phyloP scores from a whole-genome alignment of 768 basidiomycete genomes.

The Botryobasidium botryosum region DNA sequence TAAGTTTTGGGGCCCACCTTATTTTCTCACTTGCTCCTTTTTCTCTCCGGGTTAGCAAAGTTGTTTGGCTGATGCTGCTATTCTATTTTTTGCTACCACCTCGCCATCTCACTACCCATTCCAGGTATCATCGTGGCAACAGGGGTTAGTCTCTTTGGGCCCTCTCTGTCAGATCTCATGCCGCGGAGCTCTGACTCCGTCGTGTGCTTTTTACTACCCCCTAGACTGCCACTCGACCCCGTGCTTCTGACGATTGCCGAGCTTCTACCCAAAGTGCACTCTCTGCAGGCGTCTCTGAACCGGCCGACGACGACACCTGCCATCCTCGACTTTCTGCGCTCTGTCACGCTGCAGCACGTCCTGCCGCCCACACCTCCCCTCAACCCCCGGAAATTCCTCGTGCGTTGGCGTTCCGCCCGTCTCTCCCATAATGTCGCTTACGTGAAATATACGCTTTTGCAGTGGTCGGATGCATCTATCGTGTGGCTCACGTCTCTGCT shows the following conservation, averaged over 20 bases:
- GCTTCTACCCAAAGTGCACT: conserved; percentile 69
- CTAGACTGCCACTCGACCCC: conserved; percentile 71
- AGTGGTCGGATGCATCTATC: conserved; percentile 89
- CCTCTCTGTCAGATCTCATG: neutral
- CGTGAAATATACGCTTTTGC: conserved; percentile 2
- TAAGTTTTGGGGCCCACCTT: conserved; percentile 22
- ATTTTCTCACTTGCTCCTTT: neutral
- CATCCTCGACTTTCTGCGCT: conserved; percentile 60
- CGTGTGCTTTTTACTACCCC: neutral
- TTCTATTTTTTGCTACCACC: neutral
- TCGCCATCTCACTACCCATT: too few relatives aligned
- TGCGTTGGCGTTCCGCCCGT: conserved; percentile 22
- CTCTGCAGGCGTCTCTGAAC: conserved; percentile 50
- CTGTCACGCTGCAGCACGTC: conserved; percentile 48
- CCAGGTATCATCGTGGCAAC: conserved; percentile 90
- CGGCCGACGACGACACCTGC: conserved; percentile 46
- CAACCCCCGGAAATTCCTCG: conserved; percentile 57
- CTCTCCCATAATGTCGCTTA: neutral
- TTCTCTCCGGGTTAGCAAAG: neutral
- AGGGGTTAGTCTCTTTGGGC: conserved; percentile 42
- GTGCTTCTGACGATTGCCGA: conserved; percentile 82
- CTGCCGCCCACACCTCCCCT: conserved; percentile 54
- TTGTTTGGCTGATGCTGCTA: conserved; percentile 12
- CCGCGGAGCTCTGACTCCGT: conserved; percentile 11
- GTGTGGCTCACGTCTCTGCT: conserved; percentile 87